Conservation (phyloP, 768 basidiomycete species). For the Suillus placidus region DNA sequence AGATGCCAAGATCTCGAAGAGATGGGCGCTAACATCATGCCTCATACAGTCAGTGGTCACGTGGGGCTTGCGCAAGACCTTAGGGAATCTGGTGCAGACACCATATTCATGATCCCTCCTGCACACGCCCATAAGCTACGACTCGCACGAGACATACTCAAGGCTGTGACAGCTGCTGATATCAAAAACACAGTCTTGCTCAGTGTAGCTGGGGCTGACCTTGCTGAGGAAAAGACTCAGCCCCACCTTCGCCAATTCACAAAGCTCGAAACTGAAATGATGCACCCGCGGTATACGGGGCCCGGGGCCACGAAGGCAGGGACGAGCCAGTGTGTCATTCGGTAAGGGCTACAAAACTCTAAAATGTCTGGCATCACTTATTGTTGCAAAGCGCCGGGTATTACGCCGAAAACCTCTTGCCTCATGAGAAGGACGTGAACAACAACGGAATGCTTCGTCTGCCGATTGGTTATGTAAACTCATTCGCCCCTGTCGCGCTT, state of each 20-base stretch:
- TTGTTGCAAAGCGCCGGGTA: slow-evolving; percentile 26
- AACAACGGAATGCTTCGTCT: slow-evolving; percentile 28
- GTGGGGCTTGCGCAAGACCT: not conserved
- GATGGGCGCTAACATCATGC: not conserved
- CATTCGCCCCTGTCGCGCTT: slow-evolving; percentile 33
- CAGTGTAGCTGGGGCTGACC: slow-evolving; percentile 19
- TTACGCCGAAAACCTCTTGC: slow-evolving; percentile 34
- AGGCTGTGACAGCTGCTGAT: not conserved
- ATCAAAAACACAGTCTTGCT: slow-evolving; percentile 12
- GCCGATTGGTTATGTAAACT: slow-evolving; percentile 29
- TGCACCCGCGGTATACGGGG: slow-evolving; percentile 26
- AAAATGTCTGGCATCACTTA: not conserved
- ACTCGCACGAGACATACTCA: not conserved
- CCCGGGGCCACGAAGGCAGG: slow-evolving; percentile 26
- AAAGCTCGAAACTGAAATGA: slow-evolving; percentile 32
- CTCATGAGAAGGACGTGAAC: slow-evolving; percentile 32
- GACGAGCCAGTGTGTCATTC: slow-evolving; percentile 33
- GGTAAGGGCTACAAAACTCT: slow-evolving; percentile 10
- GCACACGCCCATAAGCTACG: slow-evolving; percentile 7
- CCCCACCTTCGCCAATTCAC: slow-evolving; percentile 36
- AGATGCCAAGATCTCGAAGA: not conserved
- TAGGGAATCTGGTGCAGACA: slow-evolving; percentile 6
- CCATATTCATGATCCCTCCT: slow-evolving; percentile 12
- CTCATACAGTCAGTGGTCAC: not conserved
- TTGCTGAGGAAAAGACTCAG: slow-evolving; percentile 34